phyloP scores from a whole-genome alignment of 179 eudicot genomes.

The Drosera spatulata region DNA sequence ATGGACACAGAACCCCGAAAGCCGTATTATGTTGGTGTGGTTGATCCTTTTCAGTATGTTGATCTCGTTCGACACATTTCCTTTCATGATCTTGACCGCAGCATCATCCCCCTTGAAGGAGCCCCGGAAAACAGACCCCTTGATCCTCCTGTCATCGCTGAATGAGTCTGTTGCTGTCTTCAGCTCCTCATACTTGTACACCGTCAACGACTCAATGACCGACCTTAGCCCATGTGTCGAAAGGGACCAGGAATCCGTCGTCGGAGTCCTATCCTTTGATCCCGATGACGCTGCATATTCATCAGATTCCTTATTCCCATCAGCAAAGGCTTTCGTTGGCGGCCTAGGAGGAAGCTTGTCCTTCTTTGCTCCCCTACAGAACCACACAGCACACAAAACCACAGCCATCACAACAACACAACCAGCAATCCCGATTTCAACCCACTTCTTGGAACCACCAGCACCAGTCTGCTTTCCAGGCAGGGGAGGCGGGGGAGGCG shows the following conservation, averaged over 20 bases:
- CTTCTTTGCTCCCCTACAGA: constrained; percentile 1
- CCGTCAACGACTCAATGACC: constrained; percentile 44
- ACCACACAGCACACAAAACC: constrained; percentile 9
- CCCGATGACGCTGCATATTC: constrained; percentile 10
- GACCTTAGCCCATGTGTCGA: constrained; percentile 27
- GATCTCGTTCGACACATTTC: constrained; percentile 49
- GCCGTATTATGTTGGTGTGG: constrained; percentile 51
- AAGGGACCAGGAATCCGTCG: constrained; percentile 4
- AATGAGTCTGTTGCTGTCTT: constrained; percentile 44
- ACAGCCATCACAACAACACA: constrained; percentile 19
- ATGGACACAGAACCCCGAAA: constrained; percentile 65
- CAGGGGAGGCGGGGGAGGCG: constrained; percentile 10
- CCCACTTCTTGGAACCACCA: constrained; percentile 34
- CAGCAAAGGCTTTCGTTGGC: background rate
- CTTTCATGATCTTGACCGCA: constrained; percentile 57
- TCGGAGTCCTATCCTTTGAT: background rate
- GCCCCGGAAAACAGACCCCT: constrained; percentile 50
- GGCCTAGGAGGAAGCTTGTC: too few relatives aligned
- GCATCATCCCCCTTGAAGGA: constrained; percentile 55
- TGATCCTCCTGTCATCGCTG: constrained; percentile 35
- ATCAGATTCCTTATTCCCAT: constrained; percentile 3
- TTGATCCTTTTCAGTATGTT: constrained; percentile 48
- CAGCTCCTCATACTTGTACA: constrained; percentile 43
- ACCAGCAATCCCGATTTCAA: constrained; percentile 43
- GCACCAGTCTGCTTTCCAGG: constrained; percentile 3